These are phyloP conservation scores for Echium plantagineum DNA, from an alignment of 257 asterid species.

Conservation along the genomic window DNA sequence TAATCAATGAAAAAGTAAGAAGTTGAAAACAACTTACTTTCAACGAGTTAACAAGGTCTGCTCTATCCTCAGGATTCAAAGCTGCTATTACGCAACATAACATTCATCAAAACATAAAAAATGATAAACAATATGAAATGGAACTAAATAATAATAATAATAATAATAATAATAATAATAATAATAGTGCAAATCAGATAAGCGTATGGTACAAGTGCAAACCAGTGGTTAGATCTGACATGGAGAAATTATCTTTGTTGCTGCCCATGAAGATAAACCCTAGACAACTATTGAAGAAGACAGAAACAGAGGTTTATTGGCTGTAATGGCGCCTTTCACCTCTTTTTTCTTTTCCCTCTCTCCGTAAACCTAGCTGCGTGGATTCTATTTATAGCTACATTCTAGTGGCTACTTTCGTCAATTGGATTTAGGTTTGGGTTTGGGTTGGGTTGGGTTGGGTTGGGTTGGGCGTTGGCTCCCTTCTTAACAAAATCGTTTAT, in stretches of 20 bases:
- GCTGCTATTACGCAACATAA: conserved; percentile 21
- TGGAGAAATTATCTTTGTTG: conserved; percentile 23
- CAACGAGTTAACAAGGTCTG: conserved; percentile 63
- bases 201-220: neutral
- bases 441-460: too few species aligned
- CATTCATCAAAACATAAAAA: conserved; percentile 2
- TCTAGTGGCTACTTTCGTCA: too few species aligned
- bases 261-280: conserved; percentile 15
- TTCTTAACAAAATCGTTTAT: too few species aligned
- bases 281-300: neutral
- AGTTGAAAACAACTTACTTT: conserved; percentile 30
- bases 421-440: neutral
- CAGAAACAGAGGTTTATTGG: neutral
- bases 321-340: neutral
- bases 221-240: conserved; percentile 36
- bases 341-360: neutral
- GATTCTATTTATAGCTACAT: neutral
- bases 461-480: too few species aligned
- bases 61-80: conserved; percentile 49
- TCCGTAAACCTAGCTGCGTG: conserved; percentile 1
- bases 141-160: neutral
- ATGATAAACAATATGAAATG: neutral
- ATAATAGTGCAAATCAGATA: too few species aligned
- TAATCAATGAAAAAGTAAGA: too few species aligned
- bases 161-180: neutral